Conservation (phyloP, 352 stramenopile genomes). For the Globisporangium alternatum region DNA sequence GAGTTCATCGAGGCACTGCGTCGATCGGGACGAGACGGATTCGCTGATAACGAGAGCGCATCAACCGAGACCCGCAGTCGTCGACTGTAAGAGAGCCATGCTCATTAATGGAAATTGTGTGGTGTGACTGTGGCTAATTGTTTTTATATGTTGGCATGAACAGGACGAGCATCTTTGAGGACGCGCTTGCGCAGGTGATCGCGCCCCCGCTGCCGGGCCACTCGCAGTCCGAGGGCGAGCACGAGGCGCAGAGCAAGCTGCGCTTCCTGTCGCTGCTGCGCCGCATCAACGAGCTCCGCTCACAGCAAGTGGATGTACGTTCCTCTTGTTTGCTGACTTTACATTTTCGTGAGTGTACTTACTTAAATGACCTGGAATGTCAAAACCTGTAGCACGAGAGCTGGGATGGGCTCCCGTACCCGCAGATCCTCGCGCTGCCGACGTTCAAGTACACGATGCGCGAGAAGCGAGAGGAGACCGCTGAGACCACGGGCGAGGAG, state of each 20-base stretch:
- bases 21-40: constrained; percentile 9
- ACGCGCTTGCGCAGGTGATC: constrained; percentile 20
- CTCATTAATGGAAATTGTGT: background rate
- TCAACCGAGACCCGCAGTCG: constrained; percentile 2
- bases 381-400: constrained; percentile 37
- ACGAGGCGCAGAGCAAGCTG: constrained; percentile 51
- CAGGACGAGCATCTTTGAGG: constrained; percentile 18
- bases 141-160: background rate
- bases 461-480: constrained; percentile 23
- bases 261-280: constrained; percentile 75
- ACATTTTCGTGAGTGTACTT: background rate
- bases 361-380: background rate
- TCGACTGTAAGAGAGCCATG: constrained; percentile 4
- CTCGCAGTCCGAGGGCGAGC: constrained; percentile 16
- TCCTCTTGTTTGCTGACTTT: constrained; percentile 1
- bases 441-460: constrained; percentile 74
- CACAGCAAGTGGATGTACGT: constrained; percentile 67
- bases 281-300: constrained; percentile 82
- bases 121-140: background rate
- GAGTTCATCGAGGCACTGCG: constrained; percentile 64
- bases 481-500: constrained; percentile 21
- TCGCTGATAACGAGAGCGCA: background rate
- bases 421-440: constrained; percentile 75
- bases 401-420: constrained; percentile 77
- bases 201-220: constrained; percentile 25